Evolutionary conservation across 768 basidiomycete species (phyloP).

Genomic region (Sarcomyxa edulis): DNA sequence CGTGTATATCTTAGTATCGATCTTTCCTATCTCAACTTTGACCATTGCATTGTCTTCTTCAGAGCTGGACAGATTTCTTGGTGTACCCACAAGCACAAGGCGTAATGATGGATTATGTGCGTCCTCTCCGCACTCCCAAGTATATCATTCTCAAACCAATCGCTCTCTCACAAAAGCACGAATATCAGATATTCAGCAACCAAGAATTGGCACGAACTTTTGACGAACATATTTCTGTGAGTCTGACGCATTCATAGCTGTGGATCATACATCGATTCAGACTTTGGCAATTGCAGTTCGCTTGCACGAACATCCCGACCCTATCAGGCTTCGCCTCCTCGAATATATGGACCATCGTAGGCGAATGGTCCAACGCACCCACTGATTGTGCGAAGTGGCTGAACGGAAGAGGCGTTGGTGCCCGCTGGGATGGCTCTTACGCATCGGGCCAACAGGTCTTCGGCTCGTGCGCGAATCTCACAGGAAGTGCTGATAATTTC

Average conservation of each 20-base stretch:
- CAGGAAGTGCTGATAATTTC: slow-evolving; percentile 55
- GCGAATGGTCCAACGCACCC: slow-evolving; percentile 74
- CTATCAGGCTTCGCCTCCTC: slow-evolving; percentile 40
- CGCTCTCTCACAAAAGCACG: slow-evolving; percentile 41
- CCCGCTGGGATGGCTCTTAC: slow-evolving; percentile 63
- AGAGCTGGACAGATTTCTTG: slow-evolving; percentile 61
- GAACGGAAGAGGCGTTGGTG: slow-evolving; percentile 69
- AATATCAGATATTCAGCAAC: slow-evolving; percentile 71
- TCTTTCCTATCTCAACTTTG: slow-evolving; percentile 8
- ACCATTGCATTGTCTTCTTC: background rate
- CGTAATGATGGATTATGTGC: slow-evolving; percentile 63
- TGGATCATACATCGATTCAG: background rate
- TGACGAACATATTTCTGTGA: slow-evolving; percentile 51
- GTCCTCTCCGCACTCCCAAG: slow-evolving; percentile 12
- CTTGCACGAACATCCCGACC: slow-evolving; percentile 44
- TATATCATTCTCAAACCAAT: slow-evolving; percentile 1
- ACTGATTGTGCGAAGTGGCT: slow-evolving; percentile 79
- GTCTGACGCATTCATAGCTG: slow-evolving; percentile 9
- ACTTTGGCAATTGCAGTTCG: slow-evolving; percentile 28
- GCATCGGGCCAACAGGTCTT: slow-evolving; percentile 33
- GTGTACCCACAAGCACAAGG: slow-evolving; percentile 45
- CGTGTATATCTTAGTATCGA: background rate
- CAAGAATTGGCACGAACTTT: slow-evolving; percentile 47
- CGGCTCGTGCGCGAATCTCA: slow-evolving; percentile 59
- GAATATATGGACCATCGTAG: slow-evolving; percentile 71